Percentiles rank a stretch among this genome's conserved stretches.
Evolutionary conservation across 805 yeast species (phyloP).

Genomic region (Diddensiella caesifluorescens): DNA sequence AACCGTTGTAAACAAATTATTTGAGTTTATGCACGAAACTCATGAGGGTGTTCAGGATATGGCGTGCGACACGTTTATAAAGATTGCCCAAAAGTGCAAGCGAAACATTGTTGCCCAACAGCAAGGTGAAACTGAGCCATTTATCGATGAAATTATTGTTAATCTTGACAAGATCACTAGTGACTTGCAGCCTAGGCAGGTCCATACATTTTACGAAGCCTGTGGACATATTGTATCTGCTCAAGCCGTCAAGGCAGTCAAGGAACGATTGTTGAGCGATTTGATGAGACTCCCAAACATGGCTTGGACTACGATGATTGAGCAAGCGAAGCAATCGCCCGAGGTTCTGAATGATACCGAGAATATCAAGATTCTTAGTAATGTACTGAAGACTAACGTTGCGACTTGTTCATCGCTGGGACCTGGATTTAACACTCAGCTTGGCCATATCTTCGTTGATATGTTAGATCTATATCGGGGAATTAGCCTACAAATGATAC

Average conservation of each 20-base stretch:
- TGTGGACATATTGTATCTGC: slow-evolving; percentile 92
- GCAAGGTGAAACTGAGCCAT: slow-evolving; percentile 80
- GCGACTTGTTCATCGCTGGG: slow-evolving; percentile 94
- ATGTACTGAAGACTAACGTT: slow-evolving; percentile 90
- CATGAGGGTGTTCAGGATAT: slow-evolving; percentile 99
- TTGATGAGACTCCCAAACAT: slow-evolving; percentile 88
- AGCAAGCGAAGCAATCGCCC: slow-evolving; percentile 80
- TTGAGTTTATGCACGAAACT: slow-evolving; percentile 99
- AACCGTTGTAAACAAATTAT: slow-evolving; percentile 90
- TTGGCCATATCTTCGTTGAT: slow-evolving; percentile 79
- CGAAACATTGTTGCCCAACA: slow-evolving; percentile 89
- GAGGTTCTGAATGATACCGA: slow-evolving; percentile 68
- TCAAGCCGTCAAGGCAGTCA: slow-evolving; percentile 61
- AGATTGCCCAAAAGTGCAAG: slow-evolving; percentile 91
- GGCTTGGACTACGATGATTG: slow-evolving; percentile 90
- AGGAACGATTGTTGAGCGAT: slow-evolving; percentile 67
- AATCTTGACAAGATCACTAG: slow-evolving; percentile 81
- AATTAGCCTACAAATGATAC: slow-evolving; percentile 71
- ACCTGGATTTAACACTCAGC: slow-evolving; percentile 81
- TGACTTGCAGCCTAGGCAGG: slow-evolving; percentile 94
- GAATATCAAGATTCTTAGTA: slow-evolving; percentile 87
- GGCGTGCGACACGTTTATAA: slow-evolving; percentile 99
- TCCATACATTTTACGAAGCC: slow-evolving; percentile 95
- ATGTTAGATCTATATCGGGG: slow-evolving; percentile 87
- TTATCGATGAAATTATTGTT: slow-evolving; percentile 81